phyloP scores from a whole-genome alignment of 164 flowering plant genomes.

The Stephania japonica region DNA sequence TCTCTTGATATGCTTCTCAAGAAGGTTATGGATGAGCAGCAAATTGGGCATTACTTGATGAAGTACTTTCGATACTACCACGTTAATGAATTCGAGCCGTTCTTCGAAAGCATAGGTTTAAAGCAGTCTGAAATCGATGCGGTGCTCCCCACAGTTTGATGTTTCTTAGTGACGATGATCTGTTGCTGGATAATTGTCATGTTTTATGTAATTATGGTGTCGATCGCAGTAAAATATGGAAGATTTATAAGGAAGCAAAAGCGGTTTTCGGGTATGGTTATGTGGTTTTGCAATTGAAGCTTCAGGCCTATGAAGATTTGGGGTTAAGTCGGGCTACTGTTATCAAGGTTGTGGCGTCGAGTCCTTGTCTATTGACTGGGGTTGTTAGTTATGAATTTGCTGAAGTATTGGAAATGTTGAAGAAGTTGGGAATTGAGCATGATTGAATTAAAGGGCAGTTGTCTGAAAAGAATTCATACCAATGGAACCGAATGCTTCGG shows the following conservation, averaged over 20 bases:
- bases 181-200: constrained; percentile 52
- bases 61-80: constrained; percentile 48
- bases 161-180: constrained; percentile 45
- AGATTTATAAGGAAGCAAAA: constrained; percentile 42
- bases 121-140: constrained; percentile 28
- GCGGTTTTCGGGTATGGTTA: constrained; percentile 38
- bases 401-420: constrained; percentile 32
- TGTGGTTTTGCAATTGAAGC: constrained; percentile 41
- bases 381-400: constrained; percentile 27
- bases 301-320: constrained; percentile 46
- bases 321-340: constrained; percentile 33
- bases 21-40: constrained; percentile 33
- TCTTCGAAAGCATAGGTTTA: constrained; percentile 66
- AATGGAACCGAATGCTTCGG: constrained; percentile 45
- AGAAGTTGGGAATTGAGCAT: constrained; percentile 29
- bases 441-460: constrained; percentile 43
- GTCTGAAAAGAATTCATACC: constrained; percentile 27
- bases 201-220: constrained; percentile 52
- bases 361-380: constrained; percentile 49
- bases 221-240: constrained; percentile 47
- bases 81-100: constrained; percentile 65
- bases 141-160: constrained; percentile 44
- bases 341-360: constrained; percentile 38
- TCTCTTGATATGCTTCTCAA: constrained; percentile 39
- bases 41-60: constrained; percentile 26